Evolutionary conservation across 73 alveolate genomes (phyloP).

Genomic region (Halteria grandinella): DNA sequence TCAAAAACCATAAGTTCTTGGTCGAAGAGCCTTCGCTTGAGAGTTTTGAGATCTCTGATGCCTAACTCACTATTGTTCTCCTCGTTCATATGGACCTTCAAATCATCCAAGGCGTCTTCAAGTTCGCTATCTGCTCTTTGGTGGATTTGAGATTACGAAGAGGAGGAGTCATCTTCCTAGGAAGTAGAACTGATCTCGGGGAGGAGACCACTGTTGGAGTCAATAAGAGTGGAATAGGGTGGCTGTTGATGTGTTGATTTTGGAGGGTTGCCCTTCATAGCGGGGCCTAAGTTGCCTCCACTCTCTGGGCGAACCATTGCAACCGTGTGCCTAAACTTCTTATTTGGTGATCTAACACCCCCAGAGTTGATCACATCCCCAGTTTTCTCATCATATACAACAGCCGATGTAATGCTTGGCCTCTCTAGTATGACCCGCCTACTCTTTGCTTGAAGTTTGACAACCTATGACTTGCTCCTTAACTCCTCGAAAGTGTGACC

Average conservation of each 20-base stretch:
- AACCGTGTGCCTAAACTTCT: neutral
- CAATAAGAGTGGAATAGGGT: too few relatives aligned
- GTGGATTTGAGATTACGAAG: too few relatives aligned
- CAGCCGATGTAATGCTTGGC: conserved; percentile 27
- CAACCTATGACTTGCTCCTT: neutral
- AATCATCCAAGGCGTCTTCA: neutral
- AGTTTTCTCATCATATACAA: conserved; percentile 29
- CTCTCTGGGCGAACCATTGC: too few relatives aligned
- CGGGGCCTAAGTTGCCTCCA: too few relatives aligned
- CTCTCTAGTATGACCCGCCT: conserved; percentile 17
- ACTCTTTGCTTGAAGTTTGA: conserved; percentile 20
- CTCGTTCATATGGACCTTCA: conserved; percentile 19
- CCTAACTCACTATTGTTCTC: conserved; percentile 34
- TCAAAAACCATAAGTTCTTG: too few relatives aligned
- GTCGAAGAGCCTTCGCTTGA: conserved; percentile 26
- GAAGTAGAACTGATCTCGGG: too few relatives aligned
- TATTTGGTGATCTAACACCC: neutral
- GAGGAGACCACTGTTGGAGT: too few relatives aligned
- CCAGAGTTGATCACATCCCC: conserved; percentile 22
- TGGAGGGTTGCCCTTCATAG: too few relatives aligned
- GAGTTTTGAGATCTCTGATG: neutral
- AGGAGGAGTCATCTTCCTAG: too few relatives aligned
- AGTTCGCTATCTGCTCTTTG: too few relatives aligned
- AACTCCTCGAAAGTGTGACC: conserved; percentile 8
- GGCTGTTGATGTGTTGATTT: too few relatives aligned